Conservation (phyloP, 371 early-diverging fungal species). For the Rhizopus sp. region DNA sequence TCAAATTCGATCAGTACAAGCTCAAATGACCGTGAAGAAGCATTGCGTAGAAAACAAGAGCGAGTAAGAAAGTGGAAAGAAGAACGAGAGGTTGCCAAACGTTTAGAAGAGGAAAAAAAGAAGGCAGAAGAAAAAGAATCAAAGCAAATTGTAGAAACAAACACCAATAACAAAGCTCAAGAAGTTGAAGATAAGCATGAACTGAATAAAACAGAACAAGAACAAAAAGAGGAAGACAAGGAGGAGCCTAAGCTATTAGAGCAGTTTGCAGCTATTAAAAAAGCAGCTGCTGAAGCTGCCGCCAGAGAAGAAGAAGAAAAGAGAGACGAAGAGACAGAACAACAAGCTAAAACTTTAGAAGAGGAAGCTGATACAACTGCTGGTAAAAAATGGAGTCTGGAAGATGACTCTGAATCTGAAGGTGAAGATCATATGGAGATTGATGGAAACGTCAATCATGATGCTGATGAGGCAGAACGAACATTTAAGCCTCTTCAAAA, state of each 20-base stretch:
- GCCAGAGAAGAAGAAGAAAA: constrained; percentile 19
- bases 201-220: constrained; percentile 30
- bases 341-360: constrained; percentile 2
- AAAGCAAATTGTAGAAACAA: constrained; percentile 10
- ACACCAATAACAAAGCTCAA: constrained; percentile 15
- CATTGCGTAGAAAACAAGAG: constrained; percentile 67
- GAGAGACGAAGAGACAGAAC: constrained; percentile 25
- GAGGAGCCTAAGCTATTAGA: constrained; percentile 26
- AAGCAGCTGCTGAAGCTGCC: constrained; percentile 26
- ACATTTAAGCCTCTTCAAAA: constrained; percentile 36
- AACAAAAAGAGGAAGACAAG: constrained; percentile 42
- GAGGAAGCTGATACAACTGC: constrained; percentile 12
- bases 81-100: constrained; percentile 60
- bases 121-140: constrained; percentile 20
- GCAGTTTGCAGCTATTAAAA: constrained; percentile 32
- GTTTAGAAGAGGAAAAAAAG: constrained; percentile 29
- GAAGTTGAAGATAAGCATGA: constrained; percentile 18
- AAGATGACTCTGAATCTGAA: constrained; percentile 25
- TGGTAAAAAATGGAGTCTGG: constrained; percentile 31
- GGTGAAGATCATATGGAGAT: constrained; percentile 25
- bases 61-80: constrained; percentile 76
- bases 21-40: constrained; percentile 54
- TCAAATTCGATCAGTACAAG: neutral
- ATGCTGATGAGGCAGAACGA: constrained; percentile 24
- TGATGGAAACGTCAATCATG: constrained; percentile 10